Evolutionary conservation across 1,139 yeast species (phyloP), one percentile per base, ranked within the genome.

Genomic region (Nakaseomyces delphensis): DNA sequence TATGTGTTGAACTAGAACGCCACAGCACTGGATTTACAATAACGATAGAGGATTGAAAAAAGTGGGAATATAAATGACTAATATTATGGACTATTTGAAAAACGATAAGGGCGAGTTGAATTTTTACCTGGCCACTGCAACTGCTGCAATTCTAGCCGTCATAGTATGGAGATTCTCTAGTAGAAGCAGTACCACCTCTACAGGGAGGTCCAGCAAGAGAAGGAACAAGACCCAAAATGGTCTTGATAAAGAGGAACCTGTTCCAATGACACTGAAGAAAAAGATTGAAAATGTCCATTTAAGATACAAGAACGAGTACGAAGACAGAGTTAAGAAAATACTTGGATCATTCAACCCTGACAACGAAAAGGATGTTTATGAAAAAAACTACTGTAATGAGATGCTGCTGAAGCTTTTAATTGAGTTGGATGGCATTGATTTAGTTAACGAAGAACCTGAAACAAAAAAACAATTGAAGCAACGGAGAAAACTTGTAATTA

Each of bases 341-440:
- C 24, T 52, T 10, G 53, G 47, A 19, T 44, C 44, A 3, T 60
- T 47, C 44, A 52, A 58, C 30, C 41, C 51, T 6, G 36, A 39
- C 11, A 50, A 31, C 58, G 74, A 63, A 52, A 65, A 47, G 47
- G 55, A 21, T 66, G 66, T 69, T 38, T 80, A 75, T 57, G 72
- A 73, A 55, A 73, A 69, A 52, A 72, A 74, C 42, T 82, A 69
- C 56, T 77, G 70, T 56, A 80, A 77, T 50, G 93, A 83, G 57
- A 73, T 74, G 71, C 64, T 82, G 41, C 66, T 82, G 58, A 81
- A 82, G 56, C 71, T 80, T 51, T 62, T 81, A 52, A 69, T 83
- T 69, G 74, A 72, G 46, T 66, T 83, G 46, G 93, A 83, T 53
- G 79, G 73, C 2, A 68, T 83, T 33, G 86, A 82, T 44, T 51